These are phyloP conservation scores for Chimonanthus praecox DNA, from an alignment of 164 flowering plant genomes.

Conservation along the genomic window DNA sequence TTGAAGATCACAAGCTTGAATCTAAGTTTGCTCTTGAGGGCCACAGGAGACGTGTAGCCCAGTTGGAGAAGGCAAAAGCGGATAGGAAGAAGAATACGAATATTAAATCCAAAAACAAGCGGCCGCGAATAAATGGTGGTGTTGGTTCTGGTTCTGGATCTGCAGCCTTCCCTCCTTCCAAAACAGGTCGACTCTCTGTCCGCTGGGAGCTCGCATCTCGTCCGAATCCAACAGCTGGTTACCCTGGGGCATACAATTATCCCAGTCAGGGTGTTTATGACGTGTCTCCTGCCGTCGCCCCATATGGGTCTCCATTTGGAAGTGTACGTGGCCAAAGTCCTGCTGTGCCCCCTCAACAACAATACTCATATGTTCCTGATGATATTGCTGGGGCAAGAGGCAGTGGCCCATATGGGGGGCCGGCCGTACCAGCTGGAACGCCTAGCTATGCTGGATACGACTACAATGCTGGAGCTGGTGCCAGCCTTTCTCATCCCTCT, in stretches of 20 bases:
- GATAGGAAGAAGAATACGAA: conserved; percentile 31
- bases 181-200: conserved; percentile 30
- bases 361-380: conserved; percentile 27
- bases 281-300: conserved; percentile 19
- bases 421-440: conserved; percentile 10
- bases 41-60: conserved; percentile 34
- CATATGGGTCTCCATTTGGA: conserved; percentile 34
- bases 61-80: conserved; percentile 45
- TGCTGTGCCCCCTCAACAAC: conserved; percentile 31
- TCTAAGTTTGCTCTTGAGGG: conserved; percentile 39
- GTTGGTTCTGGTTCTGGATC: conserved; percentile 18
- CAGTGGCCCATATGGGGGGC: conserved; percentile 23
- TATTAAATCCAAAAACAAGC: conserved; percentile 36
- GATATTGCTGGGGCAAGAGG: conserved; percentile 23
- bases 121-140: conserved; percentile 24
- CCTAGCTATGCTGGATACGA: conserved; percentile 36
- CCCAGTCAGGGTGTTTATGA: conserved; percentile 34
- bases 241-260: conserved; percentile 33
- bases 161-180: conserved; percentile 33
- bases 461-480: conserved; percentile 17
- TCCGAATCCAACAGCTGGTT: conserved; percentile 32
- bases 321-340: conserved; percentile 31
- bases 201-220: conserved; percentile 34
- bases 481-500: neutral
- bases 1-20: conserved; percentile 60